Evolutionary conservation across 768 basidiomycete species (phyloP).

Genomic region (Cubamyces sp.): DNA sequence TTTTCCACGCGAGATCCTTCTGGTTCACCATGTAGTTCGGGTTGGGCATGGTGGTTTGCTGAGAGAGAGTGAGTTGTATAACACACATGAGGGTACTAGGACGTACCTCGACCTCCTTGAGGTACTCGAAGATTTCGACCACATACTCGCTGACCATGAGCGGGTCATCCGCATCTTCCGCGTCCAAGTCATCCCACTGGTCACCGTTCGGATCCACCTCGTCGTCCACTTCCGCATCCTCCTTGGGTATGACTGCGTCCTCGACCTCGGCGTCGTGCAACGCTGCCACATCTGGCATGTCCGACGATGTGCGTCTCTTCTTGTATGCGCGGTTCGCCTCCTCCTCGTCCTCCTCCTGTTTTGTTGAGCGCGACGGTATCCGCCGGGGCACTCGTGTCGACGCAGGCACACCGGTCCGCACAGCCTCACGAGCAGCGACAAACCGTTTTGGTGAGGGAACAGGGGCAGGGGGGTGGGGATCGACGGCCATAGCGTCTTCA

Average conservation of each 20-base stretch:
- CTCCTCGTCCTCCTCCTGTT: slow-evolving; percentile 52
- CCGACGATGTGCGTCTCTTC: slow-evolving; percentile 77
- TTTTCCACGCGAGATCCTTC: slow-evolving; percentile 83
- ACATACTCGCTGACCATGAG: slow-evolving; percentile 98
- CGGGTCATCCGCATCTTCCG: slow-evolving; percentile 91
- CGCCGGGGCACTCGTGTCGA: slow-evolving; percentile 19
- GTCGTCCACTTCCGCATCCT: slow-evolving; percentile 61
- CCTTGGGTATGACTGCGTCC: slow-evolving; percentile 38
- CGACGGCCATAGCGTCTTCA: slow-evolving; percentile 55
- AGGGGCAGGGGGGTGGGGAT: slow-evolving; percentile 34
- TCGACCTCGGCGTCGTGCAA: slow-evolving; percentile 44
- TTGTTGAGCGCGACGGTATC: slow-evolving; percentile 17
- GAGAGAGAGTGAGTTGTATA: slow-evolving; percentile 19
- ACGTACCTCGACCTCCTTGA: slow-evolving; percentile 80
- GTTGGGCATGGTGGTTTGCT: slow-evolving; percentile 82
- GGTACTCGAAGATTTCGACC: slow-evolving; percentile 89
- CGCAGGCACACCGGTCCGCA: slow-evolving; percentile 21
- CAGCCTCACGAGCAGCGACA: slow-evolving; percentile 30
- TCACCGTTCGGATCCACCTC: slow-evolving; percentile 69
- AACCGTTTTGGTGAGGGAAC: slow-evolving; percentile 36
- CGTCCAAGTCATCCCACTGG: slow-evolving; percentile 91
- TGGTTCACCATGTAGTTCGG: slow-evolving; percentile 86
- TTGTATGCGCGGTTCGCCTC: slow-evolving; percentile 67
- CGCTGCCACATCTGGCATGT: slow-evolving; percentile 51
- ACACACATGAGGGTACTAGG: slow-evolving; percentile 14